Conservation (phyloP, 495 filamentous ascomycete species). For the Elasticomyces elasticus region DNA sequence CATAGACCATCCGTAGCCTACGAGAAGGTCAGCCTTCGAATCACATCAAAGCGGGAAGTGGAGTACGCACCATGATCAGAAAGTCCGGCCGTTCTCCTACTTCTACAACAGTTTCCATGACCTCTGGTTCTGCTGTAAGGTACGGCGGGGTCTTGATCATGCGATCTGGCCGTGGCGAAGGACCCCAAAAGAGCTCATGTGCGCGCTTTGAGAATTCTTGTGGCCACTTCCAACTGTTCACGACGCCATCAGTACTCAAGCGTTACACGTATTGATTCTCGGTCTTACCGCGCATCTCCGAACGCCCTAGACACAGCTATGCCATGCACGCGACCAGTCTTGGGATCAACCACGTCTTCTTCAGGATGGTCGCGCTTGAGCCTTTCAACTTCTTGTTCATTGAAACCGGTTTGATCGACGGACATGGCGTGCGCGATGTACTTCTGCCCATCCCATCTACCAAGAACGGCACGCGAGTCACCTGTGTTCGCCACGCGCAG, state of each 20-base stretch:
- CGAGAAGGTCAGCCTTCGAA: no score
- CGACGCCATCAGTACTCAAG: no score
- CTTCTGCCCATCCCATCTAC: conserved; percentile 35
- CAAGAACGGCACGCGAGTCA: conserved; percentile 53
- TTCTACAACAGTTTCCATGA: conserved; percentile 46
- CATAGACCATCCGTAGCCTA: conserved; percentile 58
- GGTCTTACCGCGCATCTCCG: conserved; percentile 51
- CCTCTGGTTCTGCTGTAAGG: conserved; percentile 53
- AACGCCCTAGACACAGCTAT: conserved; percentile 50
- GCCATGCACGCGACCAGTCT: conserved; percentile 47
- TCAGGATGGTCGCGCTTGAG: conserved; percentile 47
- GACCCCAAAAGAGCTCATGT: conserved; percentile 39
- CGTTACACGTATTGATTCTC: no score
- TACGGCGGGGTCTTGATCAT: conserved; percentile 48
- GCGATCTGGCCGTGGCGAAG: conserved; percentile 33
- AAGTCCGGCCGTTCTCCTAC: conserved; percentile 39
- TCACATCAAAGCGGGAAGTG: no score
- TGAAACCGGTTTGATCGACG: conserved; percentile 49
- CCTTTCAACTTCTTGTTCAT: conserved; percentile 41
- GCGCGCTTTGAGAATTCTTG: conserved; percentile 37
- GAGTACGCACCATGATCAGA: conserved; percentile 52
- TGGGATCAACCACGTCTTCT: conserved; percentile 42
- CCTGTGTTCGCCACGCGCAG: conserved; percentile 51
- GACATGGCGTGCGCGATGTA: conserved; percentile 46
- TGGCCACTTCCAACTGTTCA: conserved; percentile 59